These are phyloP conservation scores for Backusella parvicylindrica DNA, from an alignment of 192 early-diverging fungal species.

Conservation along the genomic window DNA sequence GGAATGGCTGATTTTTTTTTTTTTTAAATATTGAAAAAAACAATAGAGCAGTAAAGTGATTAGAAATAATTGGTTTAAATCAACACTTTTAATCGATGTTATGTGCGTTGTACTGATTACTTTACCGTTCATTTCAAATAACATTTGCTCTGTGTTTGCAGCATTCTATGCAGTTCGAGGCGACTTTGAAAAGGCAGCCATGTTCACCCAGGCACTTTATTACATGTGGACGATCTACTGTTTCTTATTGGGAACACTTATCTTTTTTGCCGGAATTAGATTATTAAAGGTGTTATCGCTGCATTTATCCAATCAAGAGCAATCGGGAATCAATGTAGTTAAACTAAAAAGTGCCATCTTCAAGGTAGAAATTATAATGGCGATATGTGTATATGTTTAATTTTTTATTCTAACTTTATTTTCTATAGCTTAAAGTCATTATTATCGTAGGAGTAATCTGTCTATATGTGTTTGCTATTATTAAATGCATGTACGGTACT, in stretches of 20 bases:
- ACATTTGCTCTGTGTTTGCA: slow-evolving; percentile 16
- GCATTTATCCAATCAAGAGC: slow-evolving; percentile 1
- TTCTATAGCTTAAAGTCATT: slow-evolving; percentile 17
- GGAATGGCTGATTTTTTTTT: too few relatives aligned
- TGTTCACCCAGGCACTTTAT: slow-evolving; percentile 21
- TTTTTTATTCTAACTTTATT: background rate
- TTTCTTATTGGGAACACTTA: background rate
- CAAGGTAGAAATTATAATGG: slow-evolving; percentile 11
- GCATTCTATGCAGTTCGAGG: slow-evolving; percentile 17
- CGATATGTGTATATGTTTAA: background rate
- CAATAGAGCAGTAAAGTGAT: slow-evolving; percentile 18
- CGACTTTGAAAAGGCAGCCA: background rate
- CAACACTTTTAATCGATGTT: slow-evolving; percentile 5
- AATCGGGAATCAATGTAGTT: background rate
- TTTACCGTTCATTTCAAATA: slow-evolving; percentile 30
- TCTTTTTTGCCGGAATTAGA: slow-evolving; percentile 12
- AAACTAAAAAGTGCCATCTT: slow-evolving; percentile 15
- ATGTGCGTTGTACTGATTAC: slow-evolving; percentile 5
- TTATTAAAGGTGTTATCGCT: slow-evolving; percentile 9
- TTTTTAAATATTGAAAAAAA: background rate
- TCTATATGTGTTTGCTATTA: slow-evolving; percentile 8
- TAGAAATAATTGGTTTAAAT: slow-evolving; percentile 15
- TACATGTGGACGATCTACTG: slow-evolving; percentile 29
- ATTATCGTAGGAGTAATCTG: background rate
- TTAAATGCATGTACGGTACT: background rate